A percentile compares a stretch with the other conserved stretches of the same genome.
phyloP scores from a whole-genome alignment of 1,284 basidiomycete species.

The Ustilago crameri region DNA sequence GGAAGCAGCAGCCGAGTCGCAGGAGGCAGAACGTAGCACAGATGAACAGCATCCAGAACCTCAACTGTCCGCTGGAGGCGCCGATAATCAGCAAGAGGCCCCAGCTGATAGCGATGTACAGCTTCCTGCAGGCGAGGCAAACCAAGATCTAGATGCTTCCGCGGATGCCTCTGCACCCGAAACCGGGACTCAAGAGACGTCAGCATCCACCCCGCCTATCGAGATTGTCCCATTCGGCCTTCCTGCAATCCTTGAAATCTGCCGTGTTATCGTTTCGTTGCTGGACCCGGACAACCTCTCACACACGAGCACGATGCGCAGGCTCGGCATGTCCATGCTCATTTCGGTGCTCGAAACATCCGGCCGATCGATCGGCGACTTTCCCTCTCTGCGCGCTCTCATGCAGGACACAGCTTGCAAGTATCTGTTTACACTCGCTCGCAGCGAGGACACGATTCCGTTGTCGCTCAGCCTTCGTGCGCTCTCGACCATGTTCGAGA shows the following conservation, averaged over 20 bases:
- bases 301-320: conserved; percentile 94
- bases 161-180: conserved; percentile 3
- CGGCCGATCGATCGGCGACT: conserved; percentile 75
- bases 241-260: conserved; percentile 89
- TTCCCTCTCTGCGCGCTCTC: conserved; percentile 78
- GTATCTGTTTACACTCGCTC: conserved; percentile 78
- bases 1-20: conserved; percentile 14
- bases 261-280: conserved; percentile 93
- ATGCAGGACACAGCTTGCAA: conserved; percentile 92
- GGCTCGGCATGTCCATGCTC: conserved; percentile 87
- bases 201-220: conserved; percentile 10
- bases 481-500: conserved; percentile 87
- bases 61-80: not conserved
- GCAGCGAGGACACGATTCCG: conserved; percentile 82
- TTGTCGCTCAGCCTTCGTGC: conserved; percentile 84
- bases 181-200: not conserved
- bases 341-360: conserved; percentile 89
- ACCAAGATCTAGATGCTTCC: not conserved
- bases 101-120: not conserved
- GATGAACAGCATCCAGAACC: conserved; percentile 3
- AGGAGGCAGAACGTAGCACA: conserved; percentile 3
- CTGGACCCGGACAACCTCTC: conserved; percentile 92
- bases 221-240: conserved; percentile 77
- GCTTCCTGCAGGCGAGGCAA: not conserved
- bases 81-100: not conserved